Percentiles rank a stretch among this genome's conserved stretches.
These are phyloP conservation scores for Penicillium fimorum DNA, from an alignment of 495 filamentous ascomycete genomes.

Conservation along the genomic window DNA sequence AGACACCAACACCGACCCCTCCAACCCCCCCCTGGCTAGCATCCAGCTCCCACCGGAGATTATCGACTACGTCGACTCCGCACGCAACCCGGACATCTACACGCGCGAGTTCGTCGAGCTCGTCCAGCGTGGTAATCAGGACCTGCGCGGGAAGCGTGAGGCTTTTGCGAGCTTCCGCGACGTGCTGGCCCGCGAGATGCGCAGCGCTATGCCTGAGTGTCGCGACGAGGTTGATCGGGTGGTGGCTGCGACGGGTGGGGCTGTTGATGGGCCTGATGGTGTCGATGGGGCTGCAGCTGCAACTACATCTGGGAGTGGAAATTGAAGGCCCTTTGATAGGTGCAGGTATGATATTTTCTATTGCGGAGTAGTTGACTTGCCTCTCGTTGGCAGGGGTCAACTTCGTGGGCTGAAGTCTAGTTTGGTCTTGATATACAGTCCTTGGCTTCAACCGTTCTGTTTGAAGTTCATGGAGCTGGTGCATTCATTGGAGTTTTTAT, in stretches of 20 bases:
- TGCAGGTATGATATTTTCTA: background rate
- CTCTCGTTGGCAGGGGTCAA: background rate
- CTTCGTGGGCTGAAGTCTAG: background rate
- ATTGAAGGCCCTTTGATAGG: background rate
- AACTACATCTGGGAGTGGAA: conserved; percentile 1
- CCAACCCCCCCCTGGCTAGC: conserved; percentile 45
- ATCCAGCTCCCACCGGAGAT: conserved; percentile 79
- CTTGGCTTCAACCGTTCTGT: background rate
- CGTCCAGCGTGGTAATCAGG: conserved; percentile 78
- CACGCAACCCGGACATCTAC: conserved; percentile 97
- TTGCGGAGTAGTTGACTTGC: background rate
- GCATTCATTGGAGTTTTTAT: conserved; percentile 9
- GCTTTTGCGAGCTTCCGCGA: conserved; percentile 81
- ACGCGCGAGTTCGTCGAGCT: conserved; percentile 96
- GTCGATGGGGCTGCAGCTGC: background rate
- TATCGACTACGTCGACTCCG: conserved; percentile 87
- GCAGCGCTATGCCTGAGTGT: conserved; percentile 72
- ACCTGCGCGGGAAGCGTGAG: conserved; percentile 75
- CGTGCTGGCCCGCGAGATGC: conserved; percentile 77
- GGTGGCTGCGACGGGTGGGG: conserved; percentile 44
- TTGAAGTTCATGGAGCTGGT: background rate
- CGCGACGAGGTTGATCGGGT: conserved; percentile 65
- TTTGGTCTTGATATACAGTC: background rate
- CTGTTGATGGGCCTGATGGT: conserved; percentile 8
- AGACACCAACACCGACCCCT: conserved; percentile 42